Conservation (phyloP, 148 eudicot species). For the Silene uniflora region DNA sequence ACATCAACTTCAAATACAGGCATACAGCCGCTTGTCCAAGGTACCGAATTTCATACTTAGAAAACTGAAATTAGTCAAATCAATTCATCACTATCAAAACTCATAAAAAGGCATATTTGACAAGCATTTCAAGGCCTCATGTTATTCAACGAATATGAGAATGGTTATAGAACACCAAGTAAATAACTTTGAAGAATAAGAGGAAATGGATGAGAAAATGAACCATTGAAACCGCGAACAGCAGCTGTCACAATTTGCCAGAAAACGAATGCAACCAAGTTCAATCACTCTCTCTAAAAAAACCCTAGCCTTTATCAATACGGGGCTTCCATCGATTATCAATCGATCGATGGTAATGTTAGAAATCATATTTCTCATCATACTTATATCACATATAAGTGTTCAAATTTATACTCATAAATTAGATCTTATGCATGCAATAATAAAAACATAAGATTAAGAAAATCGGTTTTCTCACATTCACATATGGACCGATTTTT, state of each 20-base stretch:
- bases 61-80: neutral
- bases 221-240: constrained; percentile 88
- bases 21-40: neutral
- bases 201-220: neutral
- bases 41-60: neutral
- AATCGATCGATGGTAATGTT: too few relatives aligned
- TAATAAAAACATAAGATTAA: too few relatives aligned
- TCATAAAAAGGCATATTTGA: neutral
- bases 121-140: neutral
- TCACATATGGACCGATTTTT: too few relatives aligned
- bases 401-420: too few relatives aligned
- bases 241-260: constrained; percentile 85
- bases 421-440: too few relatives aligned
- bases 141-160: neutral
- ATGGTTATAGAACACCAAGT: neutral
- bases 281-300: too few relatives aligned
- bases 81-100: neutral
- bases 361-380: too few relatives aligned
- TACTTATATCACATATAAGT: too few relatives aligned
- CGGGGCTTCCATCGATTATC: too few relatives aligned
- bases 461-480: too few relatives aligned
- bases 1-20: neutral
- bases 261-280: too few relatives aligned
- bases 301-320: too few relatives aligned
- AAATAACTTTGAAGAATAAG: neutral